These are phyloP conservation scores for Trichophyton schoenleinii DNA, from an alignment of 2,329 filamentous ascomycete genomes.

Conservation along the genomic window DNA sequence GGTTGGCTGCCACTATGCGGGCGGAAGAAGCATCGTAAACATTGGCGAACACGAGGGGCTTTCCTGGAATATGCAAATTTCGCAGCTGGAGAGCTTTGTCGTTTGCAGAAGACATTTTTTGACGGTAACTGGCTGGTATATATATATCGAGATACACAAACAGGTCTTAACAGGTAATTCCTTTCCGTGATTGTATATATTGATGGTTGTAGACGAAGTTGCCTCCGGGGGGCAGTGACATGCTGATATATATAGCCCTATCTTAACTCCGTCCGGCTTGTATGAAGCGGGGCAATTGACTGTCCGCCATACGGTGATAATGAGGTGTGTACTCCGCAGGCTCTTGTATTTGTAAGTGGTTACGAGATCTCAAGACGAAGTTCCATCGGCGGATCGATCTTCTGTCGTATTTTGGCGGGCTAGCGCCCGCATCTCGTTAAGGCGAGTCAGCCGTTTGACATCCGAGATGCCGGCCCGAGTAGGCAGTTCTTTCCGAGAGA, in stretches of 20 bases:
- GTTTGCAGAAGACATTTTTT: background rate
- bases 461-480: background rate
- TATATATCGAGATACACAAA: too few species aligned
- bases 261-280: background rate
- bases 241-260: background rate
- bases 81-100: conserved; percentile 11
- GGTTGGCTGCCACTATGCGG: conserved; percentile 28
- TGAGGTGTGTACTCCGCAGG: background rate
- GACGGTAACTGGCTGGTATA: background rate
- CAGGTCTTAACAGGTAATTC: background rate
- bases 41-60: conserved; percentile 44
- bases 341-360: background rate
- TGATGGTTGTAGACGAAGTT: too few species aligned
- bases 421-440: background rate
- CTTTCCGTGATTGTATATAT: background rate
- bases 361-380: background rate
- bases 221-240: background rate
- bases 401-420: background rate
- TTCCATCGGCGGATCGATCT: too few species aligned
- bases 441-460: background rate
- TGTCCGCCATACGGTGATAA: background rate
- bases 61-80: conserved; percentile 38
- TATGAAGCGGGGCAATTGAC: conserved; percentile 1
- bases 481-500: background rate
- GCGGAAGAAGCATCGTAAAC: conserved; percentile 43